A percentile compares a stretch with the other conserved stretches of the same genome.
Evolutionary conservation across 2,329 filamentous ascomycete species (phyloP).

Genomic region (Dactylellina sp.): DNA sequence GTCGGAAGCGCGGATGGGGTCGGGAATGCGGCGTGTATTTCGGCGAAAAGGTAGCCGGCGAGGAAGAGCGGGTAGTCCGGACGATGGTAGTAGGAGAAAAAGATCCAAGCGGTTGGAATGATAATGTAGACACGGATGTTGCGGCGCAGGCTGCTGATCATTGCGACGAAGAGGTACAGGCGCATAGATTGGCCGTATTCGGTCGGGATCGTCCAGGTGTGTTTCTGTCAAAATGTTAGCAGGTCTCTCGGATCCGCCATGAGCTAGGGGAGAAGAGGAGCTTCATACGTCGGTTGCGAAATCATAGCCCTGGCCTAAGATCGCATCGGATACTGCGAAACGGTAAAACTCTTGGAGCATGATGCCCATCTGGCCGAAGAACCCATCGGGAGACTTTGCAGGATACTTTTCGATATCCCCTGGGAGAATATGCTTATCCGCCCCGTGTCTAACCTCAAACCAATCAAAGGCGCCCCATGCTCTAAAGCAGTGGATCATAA

Average conservation of each 20-base stretch:
- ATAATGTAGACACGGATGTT: constrained; percentile 66
- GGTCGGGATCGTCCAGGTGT: constrained; percentile 74
- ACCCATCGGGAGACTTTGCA: constrained; percentile 35
- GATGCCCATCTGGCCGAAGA: constrained; percentile 39
- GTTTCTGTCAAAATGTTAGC: constrained; percentile 66
- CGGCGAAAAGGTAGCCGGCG: constrained; percentile 69
- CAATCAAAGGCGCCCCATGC: constrained; percentile 46
- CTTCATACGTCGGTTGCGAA: constrained; percentile 37
- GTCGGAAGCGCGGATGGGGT: constrained; percentile 46
- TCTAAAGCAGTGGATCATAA: constrained; percentile 61
- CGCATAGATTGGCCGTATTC: constrained; percentile 72
- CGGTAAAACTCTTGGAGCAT: constrained; percentile 33
- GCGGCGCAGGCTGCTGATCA: constrained; percentile 66
- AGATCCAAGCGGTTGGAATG: constrained; percentile 65
- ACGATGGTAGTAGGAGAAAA: constrained; percentile 66
- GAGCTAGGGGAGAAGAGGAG: background rate
- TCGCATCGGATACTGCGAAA: constrained; percentile 23
- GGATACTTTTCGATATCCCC: constrained; percentile 44
- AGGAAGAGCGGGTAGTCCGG: constrained; percentile 72
- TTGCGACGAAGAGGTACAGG: constrained; percentile 70
- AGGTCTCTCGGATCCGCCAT: background rate
- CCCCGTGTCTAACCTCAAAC: constrained; percentile 35
- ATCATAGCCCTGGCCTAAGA: constrained; percentile 25
- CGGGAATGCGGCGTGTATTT: constrained; percentile 65
- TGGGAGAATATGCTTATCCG: constrained; percentile 16